Evolutionary conservation across 2,329 filamentous ascomycete genomes (phyloP).

Genomic region (Trichothecium roseum): DNA sequence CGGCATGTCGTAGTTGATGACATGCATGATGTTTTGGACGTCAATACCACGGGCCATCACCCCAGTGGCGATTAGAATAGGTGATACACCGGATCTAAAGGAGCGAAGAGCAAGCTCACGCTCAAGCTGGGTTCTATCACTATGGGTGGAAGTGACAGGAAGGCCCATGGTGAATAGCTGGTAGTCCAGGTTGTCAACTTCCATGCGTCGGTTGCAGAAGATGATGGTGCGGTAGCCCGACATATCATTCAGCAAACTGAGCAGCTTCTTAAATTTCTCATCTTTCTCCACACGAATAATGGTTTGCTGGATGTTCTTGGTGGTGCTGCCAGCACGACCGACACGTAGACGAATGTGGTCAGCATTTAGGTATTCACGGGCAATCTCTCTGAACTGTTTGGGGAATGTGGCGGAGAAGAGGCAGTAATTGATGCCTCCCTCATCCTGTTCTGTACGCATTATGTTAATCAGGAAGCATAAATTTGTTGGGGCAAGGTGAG

Average conservation of each 20-base stretch:
- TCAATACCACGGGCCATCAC: slow-evolving; percentile 84
- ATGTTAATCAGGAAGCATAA: slow-evolving; percentile 13
- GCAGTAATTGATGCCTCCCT: slow-evolving; percentile 58
- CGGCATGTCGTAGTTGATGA: slow-evolving; percentile 90
- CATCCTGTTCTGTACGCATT: slow-evolving; percentile 53
- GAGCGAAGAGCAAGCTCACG: slow-evolving; percentile 84
- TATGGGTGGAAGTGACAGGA: slow-evolving; percentile 81
- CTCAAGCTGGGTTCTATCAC: slow-evolving; percentile 78
- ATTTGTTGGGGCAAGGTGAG: slow-evolving; percentile 1
- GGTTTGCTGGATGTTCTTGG: slow-evolving; percentile 72
- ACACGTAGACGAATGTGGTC: slow-evolving; percentile 75
- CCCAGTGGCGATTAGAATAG: slow-evolving; percentile 78
- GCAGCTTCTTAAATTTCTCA: slow-evolving; percentile 60
- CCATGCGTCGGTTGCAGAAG: slow-evolving; percentile 75
- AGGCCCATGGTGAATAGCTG: slow-evolving; percentile 71
- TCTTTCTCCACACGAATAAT: slow-evolving; percentile 56
- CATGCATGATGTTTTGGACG: slow-evolving; percentile 74
- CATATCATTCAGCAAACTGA: slow-evolving; percentile 60
- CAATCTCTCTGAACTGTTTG: slow-evolving; percentile 64
- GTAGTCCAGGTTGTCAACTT: slow-evolving; percentile 78
- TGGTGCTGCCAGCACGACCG: slow-evolving; percentile 75
- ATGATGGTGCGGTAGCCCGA: slow-evolving; percentile 72
- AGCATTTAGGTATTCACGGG: slow-evolving; percentile 62
- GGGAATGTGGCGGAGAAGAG: slow-evolving; percentile 96
- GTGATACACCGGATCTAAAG: slow-evolving; percentile 65